These are phyloP conservation scores for Salicornia ramosissima DNA, from an alignment of 148 eudicot genomes.

Conservation along the genomic window DNA sequence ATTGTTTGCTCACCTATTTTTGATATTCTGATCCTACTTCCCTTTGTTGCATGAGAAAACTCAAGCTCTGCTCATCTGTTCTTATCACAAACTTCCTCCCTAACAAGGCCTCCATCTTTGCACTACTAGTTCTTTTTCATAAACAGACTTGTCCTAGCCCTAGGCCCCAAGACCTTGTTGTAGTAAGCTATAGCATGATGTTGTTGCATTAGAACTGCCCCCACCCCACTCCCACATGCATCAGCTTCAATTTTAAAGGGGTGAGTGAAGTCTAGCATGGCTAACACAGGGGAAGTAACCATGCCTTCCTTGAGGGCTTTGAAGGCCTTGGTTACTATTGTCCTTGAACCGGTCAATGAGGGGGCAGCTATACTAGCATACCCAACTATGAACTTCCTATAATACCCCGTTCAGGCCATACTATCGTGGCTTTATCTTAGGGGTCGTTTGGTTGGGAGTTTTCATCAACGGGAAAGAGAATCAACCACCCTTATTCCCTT, in stretches of 20 bases:
- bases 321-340: constrained; percentile 3
- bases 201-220: background rate
- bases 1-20: background rate
- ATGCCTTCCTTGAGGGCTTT: background rate
- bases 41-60: background rate
- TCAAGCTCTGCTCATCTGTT: background rate
- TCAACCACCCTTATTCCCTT: too few relatives aligned
- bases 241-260: constrained; percentile 4
- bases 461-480: too few relatives aligned
- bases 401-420: background rate
- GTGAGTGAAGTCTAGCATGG: constrained; percentile 2
- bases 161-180: background rate
- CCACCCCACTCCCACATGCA: background rate
- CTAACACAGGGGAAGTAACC: constrained; percentile 12
- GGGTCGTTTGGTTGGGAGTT: too few relatives aligned
- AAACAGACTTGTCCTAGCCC: background rate
- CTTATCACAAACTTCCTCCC: background rate
- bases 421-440: too few relatives aligned
- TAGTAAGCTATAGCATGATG: background rate
- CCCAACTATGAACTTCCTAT: background rate
- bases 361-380: background rate
- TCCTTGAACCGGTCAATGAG: background rate
- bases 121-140: background rate
- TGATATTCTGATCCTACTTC: background rate
- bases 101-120: background rate